Evolutionary conservation across 345 rosid genomes (phyloP), one percentile per base, ranked within the genome.

Genomic region (Psidium guajava): DNA sequence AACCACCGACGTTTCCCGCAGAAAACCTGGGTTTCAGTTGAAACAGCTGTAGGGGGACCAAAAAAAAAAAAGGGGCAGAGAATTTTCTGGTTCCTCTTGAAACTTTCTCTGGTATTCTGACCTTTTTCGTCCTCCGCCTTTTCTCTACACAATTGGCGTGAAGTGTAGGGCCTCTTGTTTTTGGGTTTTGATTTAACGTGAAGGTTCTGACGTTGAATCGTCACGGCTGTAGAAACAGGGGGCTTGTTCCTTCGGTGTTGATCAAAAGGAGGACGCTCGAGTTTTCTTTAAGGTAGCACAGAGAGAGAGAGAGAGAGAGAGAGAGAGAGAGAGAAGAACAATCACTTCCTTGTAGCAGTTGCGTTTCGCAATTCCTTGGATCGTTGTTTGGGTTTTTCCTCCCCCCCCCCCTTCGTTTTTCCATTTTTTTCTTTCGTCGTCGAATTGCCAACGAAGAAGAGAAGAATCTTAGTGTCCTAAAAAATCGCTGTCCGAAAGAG

Each of bases 401-500:
- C 36, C 36, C 36, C 36, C 8, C 13, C 3, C 16, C 74, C 56
- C 77, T 69, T 69, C 77, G 6, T 64, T 64, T 64, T 64, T 32
- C 10, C 75, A 40, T 61, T 25, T 32, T 32, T 4, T 61, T 18
- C n/a, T 69, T 32, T 5, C 47, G 47, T 69, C 77, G 77, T 69
- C 24, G 47, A 69, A 69, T 69, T 69, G 77, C 77, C 77, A 69
- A 32, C 77, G 77, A 32, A 69, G 77, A 69, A 1, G 77, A 69
- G 77, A 36, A 69, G 77, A 8, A 32, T 69, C 56, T 85, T 81
- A 82, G 88, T 87, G 84, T 58, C 92, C 93, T 89, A 89, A 88
- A 90, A 90, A 90, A 92, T 89, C 92, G 98, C 90, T 89, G 93
- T 90, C 94, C 88, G 84, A 92, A 88, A 90, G 81, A 42, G 92